These are phyloP conservation scores for Rhizophora mangle DNA, from an alignment of 345 rosid genomes.

Conservation along the genomic window DNA sequence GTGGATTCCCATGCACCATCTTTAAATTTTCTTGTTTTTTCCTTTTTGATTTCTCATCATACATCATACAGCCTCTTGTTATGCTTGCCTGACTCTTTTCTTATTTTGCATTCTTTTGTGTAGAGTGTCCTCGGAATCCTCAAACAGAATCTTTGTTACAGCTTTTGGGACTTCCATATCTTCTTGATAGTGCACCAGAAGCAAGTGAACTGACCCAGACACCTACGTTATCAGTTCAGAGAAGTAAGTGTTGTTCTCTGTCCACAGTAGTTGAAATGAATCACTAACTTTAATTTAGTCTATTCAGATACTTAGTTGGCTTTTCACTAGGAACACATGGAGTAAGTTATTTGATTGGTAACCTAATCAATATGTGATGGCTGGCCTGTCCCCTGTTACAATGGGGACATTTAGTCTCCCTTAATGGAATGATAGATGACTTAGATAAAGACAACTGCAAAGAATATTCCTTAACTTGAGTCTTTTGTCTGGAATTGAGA, in stretches of 20 bases:
- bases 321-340: background rate
- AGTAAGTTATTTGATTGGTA: background rate
- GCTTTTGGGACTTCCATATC: constrained; percentile 77
- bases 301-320: background rate
- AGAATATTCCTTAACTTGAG: no score
- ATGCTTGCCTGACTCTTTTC: background rate
- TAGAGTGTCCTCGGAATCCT: constrained; percentile 62
- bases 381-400: no score
- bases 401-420: no score
- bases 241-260: constrained; percentile 34
- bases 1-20: no score
- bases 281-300: background rate
- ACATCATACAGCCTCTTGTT: background rate
- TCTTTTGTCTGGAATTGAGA: no score
- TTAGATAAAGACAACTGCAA: no score
- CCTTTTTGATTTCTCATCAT: no score
- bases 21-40: no score
- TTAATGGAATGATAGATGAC: no score
- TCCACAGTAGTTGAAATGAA: background rate
- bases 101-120: background rate
- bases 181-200: constrained; percentile 53
- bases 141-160: constrained; percentile 71
- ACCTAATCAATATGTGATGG: no score
- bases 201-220: constrained; percentile 30
- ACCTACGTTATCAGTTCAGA: constrained; percentile 33